These are phyloP conservation scores for Bretschneidera sinensis DNA, from an alignment of 345 rosid genomes.

Conservation along the genomic window DNA sequence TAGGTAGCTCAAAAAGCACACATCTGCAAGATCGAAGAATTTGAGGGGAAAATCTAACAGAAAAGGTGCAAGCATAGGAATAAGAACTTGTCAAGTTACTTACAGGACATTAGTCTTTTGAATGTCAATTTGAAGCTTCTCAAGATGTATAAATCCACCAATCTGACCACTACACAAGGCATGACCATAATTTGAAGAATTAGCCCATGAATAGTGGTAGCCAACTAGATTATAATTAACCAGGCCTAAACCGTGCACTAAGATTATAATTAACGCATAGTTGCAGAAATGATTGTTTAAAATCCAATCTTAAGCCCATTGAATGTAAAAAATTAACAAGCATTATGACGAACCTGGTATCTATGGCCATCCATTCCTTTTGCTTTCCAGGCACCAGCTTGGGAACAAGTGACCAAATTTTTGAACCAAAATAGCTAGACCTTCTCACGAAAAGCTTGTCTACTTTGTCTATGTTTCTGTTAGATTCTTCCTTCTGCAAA, in stretches of 20 bases:
- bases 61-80: not conserved
- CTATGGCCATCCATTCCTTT: not conserved
- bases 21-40: constrained; percentile 6
- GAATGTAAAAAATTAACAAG: not conserved
- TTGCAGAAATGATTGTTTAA: too few species aligned
- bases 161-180: constrained; percentile 11
- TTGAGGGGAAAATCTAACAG: not conserved
- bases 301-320: too few species aligned
- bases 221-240: too few species aligned
- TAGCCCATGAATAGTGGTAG: not conserved
- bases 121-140: too few species aligned
- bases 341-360: constrained; percentile 5
- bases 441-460: too few species aligned
- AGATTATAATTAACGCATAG: too few species aligned
- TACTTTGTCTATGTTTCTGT: constrained; percentile 11
- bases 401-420: too few species aligned
- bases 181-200: too few species aligned
- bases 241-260: too few species aligned
- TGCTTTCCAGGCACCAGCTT: constrained; percentile 12
- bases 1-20: constrained; percentile 7
- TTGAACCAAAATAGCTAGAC: too few species aligned
- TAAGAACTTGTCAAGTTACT: not conserved
- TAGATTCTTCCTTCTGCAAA: constrained; percentile 12
- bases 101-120: not conserved
- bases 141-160: constrained; percentile 9